Base-by-base conservation (phyloP, 768 basidiomycete genomes). In the Lactarius hatsudake region DNA sequence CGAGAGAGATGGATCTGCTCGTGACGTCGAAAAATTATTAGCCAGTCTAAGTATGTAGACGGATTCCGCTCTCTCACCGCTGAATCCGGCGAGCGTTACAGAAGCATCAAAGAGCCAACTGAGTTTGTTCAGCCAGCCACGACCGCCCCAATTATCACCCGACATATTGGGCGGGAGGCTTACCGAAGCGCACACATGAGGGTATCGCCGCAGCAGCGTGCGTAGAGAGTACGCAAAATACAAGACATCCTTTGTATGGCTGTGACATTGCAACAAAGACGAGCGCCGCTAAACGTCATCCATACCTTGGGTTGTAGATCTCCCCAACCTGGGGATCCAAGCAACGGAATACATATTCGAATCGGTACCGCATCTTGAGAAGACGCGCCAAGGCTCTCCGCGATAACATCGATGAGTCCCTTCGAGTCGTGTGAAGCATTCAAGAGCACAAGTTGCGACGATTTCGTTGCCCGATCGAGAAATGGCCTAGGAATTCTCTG, bases 31-130 rank as follows among this genome's bases (percentile, higher is more conserved):
- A 64, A 62, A 15, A 45, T 53, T 23, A 40, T 65, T 18, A 48
- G 43, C 18, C 59, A 62, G 43, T 53, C 30, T 40, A 43, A 57
- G 38, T 56, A 62, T 36, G 62, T 58, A 55, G 61, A 38, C 36
- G 26, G 26, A 32, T 34, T 42, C 30, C 45, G 5, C 58, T 72
- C 62, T 77, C 84, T 69, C 76, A 93, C 94, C 89, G 63, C 89
- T 85, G 76, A 96, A 96, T 30, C 91, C 89, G 55, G 84, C 79
- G 70, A 96, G 77, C 51, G 86, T 88, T 55, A 97, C 79, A 34
- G 86, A 83, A 10, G 84, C 88, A 76, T 96, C 94, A 2, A 87
- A 83, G 36, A 87, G 75, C 93, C 92, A 94, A 18, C 88, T 86
- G 20, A 96, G 75, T 74, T 88, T 90, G 69, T 89, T 84, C 34